Base-by-base conservation (phyloP, 108 stramenopile species). In the Conticribra guillardii region DNA sequence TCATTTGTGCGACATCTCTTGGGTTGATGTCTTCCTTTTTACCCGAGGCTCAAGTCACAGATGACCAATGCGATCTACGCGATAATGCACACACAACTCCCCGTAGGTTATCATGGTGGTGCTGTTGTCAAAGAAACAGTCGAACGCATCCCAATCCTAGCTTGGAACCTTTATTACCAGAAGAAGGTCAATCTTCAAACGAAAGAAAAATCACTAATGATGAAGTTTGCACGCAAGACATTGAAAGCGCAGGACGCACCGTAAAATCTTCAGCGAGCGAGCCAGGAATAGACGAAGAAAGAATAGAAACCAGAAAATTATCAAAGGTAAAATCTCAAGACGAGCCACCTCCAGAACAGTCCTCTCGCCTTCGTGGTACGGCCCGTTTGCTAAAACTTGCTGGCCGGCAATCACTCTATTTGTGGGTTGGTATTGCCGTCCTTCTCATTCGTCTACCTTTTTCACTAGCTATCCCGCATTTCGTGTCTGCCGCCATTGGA, bases 401-500 rank as follows among this genome's bases (percentile, higher is more conserved):
- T 15, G 75, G 72, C 26, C 87, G 86, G 15, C 75, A 96, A 74
- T 84, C 86, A 4, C 24, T 85, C 22, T 94, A 87, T 19, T 69
- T 96, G 9, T 94, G 91, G 70, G 51, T 88, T 27, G 95, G 95
- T 23, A 91, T 93, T 64, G 54, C 81, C 41, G 90, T 89, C 1
- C 86, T 96, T 9, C 81, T 96, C 60, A 74, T 94, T 28, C 82
- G 96, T 34, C 77, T 96, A 19, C 96, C 95, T 4, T 96, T 94
- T 76, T 88, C 86, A 8, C 67, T 96, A 21, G 73, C 86, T 0
- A 90, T 91, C 51, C 96, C 96, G 34, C 93, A 94, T 59, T 94
- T 96, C 73, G 92, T 94, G 4, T 82, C 89, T 26, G 84, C 88
- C 48, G 85, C 90, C 9, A 69, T 96, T 49, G 88, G 90, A 48